Percentiles rank a stretch among this genome's conserved stretches.
These are phyloP conservation scores for Fusarium incarnatum DNA, from an alignment of 2,329 filamentous ascomycete genomes.

Conservation along the genomic window DNA sequence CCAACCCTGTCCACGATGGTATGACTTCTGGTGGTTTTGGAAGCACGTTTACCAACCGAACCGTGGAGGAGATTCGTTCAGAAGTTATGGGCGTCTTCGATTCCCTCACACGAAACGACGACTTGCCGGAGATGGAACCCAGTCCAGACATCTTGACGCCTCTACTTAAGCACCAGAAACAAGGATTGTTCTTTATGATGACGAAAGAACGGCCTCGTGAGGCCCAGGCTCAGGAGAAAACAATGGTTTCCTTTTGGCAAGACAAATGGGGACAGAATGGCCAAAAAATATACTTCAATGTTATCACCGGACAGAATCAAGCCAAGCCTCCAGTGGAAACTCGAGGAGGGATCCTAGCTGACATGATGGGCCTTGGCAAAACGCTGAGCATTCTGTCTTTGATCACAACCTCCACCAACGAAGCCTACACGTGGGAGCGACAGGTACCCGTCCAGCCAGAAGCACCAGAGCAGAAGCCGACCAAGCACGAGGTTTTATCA, in stretches of 20 bases:
- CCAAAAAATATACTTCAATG: conserved; percentile 77
- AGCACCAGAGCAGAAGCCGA: conserved; percentile 55
- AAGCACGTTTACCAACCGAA: conserved; percentile 63
- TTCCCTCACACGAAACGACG: conserved; percentile 78
- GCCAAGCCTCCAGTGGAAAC: conserved; percentile 72
- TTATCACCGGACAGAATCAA: conserved; percentile 81
- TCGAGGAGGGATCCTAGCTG: conserved; percentile 79
- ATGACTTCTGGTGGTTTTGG: conserved; percentile 35
- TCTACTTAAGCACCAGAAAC: conserved; percentile 87
- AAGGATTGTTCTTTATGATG: conserved; percentile 88
- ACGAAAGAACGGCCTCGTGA: conserved; percentile 76
- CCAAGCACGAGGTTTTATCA: conserved; percentile 47
- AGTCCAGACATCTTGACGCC: conserved; percentile 70
- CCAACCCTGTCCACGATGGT: conserved; percentile 39
- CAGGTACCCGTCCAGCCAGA: conserved; percentile 63
- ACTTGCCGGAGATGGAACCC: conserved; percentile 79
- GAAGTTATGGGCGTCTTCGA: conserved; percentile 92
- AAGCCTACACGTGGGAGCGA: conserved; percentile 71
- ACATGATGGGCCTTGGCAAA: conserved; percentile 92
- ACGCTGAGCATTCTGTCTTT: conserved; percentile 87
- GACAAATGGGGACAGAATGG: conserved; percentile 63
- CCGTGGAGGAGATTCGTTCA: conserved; percentile 85
- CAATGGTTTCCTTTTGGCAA: conserved; percentile 83
- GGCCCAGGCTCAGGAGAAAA: conserved; percentile 68
- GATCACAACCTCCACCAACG: conserved; percentile 72